A percentile compares a stretch with the other conserved stretches of the same genome.
Conservation (phyloP, 768 basidiomycete genomes). For the Russula foetens region DNA sequence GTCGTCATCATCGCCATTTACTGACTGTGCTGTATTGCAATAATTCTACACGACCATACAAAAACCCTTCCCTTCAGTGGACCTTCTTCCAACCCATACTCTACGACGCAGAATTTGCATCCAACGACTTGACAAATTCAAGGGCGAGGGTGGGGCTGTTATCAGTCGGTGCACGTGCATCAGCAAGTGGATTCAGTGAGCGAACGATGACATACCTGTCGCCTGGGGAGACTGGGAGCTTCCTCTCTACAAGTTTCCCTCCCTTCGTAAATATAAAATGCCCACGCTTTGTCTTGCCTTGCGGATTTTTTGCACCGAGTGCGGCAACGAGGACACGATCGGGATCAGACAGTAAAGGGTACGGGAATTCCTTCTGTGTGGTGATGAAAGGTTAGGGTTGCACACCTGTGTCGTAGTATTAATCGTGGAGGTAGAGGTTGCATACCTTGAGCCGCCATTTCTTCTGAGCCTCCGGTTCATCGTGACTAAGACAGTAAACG, state of each 20-base stretch:
- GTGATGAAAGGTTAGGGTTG: constrained; percentile 1
- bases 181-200: not conserved
- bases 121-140: constrained; percentile 51
- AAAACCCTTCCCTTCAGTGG: too few species aligned
- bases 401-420: not conserved
- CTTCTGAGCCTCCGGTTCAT: constrained; percentile 61
- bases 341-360: constrained; percentile 85
- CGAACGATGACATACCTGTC: constrained; percentile 51
- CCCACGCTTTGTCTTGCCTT: constrained; percentile 81
- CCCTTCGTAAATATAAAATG: constrained; percentile 93
- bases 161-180: not conserved
- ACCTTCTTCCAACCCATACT: not conserved
- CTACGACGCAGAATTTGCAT: constrained; percentile 1
- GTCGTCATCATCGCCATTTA: too few species aligned
- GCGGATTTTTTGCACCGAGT: constrained; percentile 56
- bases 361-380: constrained; percentile 71
- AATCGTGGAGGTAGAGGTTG: constrained; percentile 14
- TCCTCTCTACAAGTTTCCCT: constrained; percentile 80
- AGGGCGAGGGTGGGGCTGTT: constrained; percentile 54
- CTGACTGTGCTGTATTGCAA: too few species aligned
- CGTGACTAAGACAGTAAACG: constrained; percentile 81
- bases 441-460: constrained; percentile 83
- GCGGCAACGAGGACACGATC: constrained; percentile 69
- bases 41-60: too few species aligned
- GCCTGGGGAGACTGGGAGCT: constrained; percentile 76